Percentiles rank a stretch among this genome's conserved stretches.
Evolutionary conservation across 495 filamentous ascomycete species (phyloP).

Genomic region (Aspergillus hancockii): DNA sequence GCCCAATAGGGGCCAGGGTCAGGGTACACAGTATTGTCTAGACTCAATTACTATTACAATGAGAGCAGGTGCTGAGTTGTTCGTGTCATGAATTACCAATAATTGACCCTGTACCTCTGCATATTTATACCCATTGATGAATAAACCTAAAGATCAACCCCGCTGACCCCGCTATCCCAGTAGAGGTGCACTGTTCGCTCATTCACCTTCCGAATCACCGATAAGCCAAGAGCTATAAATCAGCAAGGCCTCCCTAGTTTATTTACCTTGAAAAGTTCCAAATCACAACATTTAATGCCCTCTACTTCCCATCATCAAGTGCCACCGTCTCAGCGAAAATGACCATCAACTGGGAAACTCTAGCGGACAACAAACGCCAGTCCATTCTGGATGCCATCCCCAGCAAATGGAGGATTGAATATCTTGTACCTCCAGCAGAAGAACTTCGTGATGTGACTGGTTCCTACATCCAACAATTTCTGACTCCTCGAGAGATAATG

Average conservation of each 20-base stretch:
- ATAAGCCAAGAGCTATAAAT: not conserved
- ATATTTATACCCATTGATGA: too few species aligned
- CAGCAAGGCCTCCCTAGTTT: not conserved
- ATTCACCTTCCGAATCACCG: too few species aligned
- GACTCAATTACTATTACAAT: too few species aligned
- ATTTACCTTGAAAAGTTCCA: not conserved
- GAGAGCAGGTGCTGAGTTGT: too few species aligned
- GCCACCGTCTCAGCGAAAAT: conserved; percentile 9
- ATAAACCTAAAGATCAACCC: too few species aligned
- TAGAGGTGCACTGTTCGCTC: too few species aligned
- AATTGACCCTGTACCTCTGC: too few species aligned
- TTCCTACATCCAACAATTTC: conserved; percentile 56
- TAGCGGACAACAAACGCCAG: conserved; percentile 52
- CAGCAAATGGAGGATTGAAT: conserved; percentile 53
- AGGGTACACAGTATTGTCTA: too few species aligned
- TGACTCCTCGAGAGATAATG: conserved; percentile 54
- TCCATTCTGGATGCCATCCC: conserved; percentile 57
- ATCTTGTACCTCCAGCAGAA: conserved; percentile 44
- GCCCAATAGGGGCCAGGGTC: too few species aligned
- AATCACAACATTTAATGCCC: not conserved
- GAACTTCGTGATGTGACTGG: conserved; percentile 66
- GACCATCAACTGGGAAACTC: conserved; percentile 41
- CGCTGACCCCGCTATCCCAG: too few species aligned
- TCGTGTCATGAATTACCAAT: too few species aligned
- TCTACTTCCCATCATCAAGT: not conserved